These are phyloP conservation scores for Zymoseptoria brevis DNA, from an alignment of 2,329 filamentous ascomycete species.

Conservation along the genomic window DNA sequence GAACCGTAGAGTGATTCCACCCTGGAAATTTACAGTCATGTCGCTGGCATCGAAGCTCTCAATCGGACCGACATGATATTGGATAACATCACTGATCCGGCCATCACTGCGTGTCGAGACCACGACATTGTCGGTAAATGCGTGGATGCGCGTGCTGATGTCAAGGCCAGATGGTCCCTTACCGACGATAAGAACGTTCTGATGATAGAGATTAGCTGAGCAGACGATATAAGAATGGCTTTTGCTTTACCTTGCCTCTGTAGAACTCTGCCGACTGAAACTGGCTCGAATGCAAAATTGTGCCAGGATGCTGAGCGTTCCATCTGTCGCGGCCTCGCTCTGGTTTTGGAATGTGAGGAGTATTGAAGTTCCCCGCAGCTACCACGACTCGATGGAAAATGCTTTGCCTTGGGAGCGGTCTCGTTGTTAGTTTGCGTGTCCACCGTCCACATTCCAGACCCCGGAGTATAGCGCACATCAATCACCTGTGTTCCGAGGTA, in stretches of 20 bases:
- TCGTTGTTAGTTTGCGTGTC: not conserved
- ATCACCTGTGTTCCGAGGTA: not conserved
- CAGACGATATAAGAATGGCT: not conserved
- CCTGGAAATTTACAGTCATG: conserved; percentile 1
- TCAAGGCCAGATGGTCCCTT: conserved; percentile 9
- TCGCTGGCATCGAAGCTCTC: not conserved
- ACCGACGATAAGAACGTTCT: conserved; percentile 12
- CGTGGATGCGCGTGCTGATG: conserved; percentile 5
- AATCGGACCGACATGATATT: not conserved
- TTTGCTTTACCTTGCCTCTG: conserved; percentile 2
- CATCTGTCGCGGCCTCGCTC: conserved; percentile 1
- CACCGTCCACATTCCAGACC: too few relatives aligned
- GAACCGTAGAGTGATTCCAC: not conserved
- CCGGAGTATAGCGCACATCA: not conserved
- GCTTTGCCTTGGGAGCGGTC: not conserved
- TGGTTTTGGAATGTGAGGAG: not conserved
- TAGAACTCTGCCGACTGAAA: not conserved
- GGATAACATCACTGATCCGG: too few relatives aligned
- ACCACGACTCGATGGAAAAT: conserved; percentile 6
- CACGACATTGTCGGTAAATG: not conserved
- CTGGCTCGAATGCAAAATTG: conserved; percentile 1
- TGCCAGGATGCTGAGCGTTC: not conserved
- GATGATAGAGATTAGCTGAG: not conserved
- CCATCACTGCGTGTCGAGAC: not conserved
- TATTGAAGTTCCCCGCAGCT: conserved; percentile 7